Base-by-base conservation (phyloP, 2,329 filamentous ascomycete genomes). In the Davidsoniella neocaledoniae region DNA sequence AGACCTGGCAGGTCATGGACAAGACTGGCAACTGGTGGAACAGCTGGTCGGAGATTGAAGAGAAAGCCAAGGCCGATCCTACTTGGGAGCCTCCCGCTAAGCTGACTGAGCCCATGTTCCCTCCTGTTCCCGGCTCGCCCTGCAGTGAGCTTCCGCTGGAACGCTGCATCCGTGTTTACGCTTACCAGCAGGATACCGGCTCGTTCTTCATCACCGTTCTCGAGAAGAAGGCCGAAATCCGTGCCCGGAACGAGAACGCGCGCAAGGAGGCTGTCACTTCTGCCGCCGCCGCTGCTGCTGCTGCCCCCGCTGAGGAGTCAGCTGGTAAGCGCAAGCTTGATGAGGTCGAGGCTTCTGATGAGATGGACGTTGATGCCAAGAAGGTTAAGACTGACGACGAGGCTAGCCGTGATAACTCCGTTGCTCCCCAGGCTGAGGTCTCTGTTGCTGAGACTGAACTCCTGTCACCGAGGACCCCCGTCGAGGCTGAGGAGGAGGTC, bases 201-300 rank as follows among this genome's bases (percentile, higher is more conserved):
- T 90, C 83, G 19, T 98, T 98, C 72, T 98, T 98, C 68, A 95
- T 98, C 61, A 83, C 87, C 0, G 88, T 95, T 0, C 68, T 98
- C 16, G 84, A 95, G 69, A 98, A 98, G 73, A 81, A 81, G 62
- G 75, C 77, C 23, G 91, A 95, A 56, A 87, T 94, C 62, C 83
- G 76, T 62, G 82, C 80, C 7, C 83, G 76, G 63, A 79, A 80
- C 19, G 84, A 91, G 63, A 72, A 74, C 4, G 69, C 72, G 51
- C 61, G 66, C 49, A 75, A 73, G 59, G 60, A 63, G 43, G 56
- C 57, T 53, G 58, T 19, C 26, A 29, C 44, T 38, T 19, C 16
- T 9, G 44, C 23, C n/a, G 25, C 29, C 7, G 19, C 29, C 10
- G 44, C 23, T 21, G 25, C 29, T 12, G 19, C 29, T 44, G 48